Percentiles rank a stretch among this genome's conserved stretches.
Conservation (phyloP, 108 stramenopile species). For the Cyclotella atomus region DNA sequence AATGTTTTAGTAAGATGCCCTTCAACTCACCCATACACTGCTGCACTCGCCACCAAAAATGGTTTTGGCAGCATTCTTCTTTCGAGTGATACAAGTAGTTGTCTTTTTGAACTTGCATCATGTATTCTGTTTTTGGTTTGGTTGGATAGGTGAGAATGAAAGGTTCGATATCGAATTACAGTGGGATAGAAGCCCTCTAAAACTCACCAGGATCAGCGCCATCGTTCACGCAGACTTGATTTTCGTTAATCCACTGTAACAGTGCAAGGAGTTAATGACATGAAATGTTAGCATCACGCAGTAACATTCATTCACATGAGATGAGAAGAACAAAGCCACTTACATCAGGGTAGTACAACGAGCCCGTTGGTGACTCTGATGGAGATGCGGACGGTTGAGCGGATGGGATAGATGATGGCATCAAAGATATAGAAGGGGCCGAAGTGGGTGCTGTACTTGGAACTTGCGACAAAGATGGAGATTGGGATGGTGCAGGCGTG, state of each 20-base stretch:
- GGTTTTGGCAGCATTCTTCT: constrained; percentile 20
- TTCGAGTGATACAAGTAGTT: constrained; percentile 35
- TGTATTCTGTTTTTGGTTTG: no score
- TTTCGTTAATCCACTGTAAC: constrained; percentile 26
- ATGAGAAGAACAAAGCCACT: no score
- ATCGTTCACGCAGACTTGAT: constrained; percentile 35
- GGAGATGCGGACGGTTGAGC: constrained; percentile 18
- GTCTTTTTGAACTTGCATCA: constrained; percentile 14
- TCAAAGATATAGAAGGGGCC: neutral
- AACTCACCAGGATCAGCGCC: constrained; percentile 33
- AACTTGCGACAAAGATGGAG: neutral
- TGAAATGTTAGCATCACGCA: no score
- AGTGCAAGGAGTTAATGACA: no score
- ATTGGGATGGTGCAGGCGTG: neutral
- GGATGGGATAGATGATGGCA: neutral
- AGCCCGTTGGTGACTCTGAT: constrained; percentile 36
- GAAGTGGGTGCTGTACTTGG: neutral
- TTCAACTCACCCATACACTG: constrained; percentile 42
- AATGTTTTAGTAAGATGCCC: no score
- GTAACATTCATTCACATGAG: no score
- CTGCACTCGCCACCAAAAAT: constrained; percentile 28
- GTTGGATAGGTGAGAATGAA: no score
- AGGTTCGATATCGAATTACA: no score
- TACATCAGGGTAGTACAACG: no score
- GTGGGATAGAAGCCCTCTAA: no score